A percentile compares a stretch with the other conserved stretches of the same genome.
Conservation (phyloP, 306 rosid genomes). For the Myrica gale region DNA sequence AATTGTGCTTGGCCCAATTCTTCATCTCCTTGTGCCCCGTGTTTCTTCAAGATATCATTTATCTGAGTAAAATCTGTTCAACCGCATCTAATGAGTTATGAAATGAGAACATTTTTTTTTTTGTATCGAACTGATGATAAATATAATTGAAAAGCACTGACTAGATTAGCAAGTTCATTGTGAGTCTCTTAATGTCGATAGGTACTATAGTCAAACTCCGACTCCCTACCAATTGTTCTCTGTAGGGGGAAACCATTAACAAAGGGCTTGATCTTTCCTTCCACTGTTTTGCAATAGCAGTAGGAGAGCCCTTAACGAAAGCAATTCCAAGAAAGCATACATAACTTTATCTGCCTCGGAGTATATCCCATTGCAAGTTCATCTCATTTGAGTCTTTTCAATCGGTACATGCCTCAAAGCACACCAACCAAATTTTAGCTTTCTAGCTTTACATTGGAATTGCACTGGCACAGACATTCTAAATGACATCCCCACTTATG, state of each 20-base stretch:
- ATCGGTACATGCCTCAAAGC: not conserved
- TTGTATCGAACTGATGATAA: conserved; percentile 3
- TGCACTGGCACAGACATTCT: not conserved
- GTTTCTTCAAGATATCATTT: conserved; percentile 64
- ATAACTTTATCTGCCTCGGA: not conserved
- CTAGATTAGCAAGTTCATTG: conserved; percentile 2
- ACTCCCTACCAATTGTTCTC: not conserved
- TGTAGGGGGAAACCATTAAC: not conserved
- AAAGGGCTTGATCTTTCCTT: not conserved
- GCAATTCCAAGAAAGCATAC: not conserved
- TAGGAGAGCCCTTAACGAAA: not conserved
- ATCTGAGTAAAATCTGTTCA: conserved; percentile 72
- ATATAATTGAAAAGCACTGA: not conserved
- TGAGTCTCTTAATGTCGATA: conserved; percentile 17
- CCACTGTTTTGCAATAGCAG: not conserved
- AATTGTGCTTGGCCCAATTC: conserved; percentile 95
- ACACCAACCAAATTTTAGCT: not conserved
- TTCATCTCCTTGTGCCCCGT: conserved; percentile 63
- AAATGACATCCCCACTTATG: not conserved
- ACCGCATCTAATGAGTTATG: conserved; percentile 27
- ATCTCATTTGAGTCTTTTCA: not conserved
- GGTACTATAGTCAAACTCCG: not conserved
- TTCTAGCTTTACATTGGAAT: not conserved
- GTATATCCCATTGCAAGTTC: not conserved
- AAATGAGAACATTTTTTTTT: conserved; percentile 1